Evolutionary conservation across 164 flowering plant species (phyloP), one percentile per base, ranked within the genome.

Genomic region (Nymphaea thermarum): DNA sequence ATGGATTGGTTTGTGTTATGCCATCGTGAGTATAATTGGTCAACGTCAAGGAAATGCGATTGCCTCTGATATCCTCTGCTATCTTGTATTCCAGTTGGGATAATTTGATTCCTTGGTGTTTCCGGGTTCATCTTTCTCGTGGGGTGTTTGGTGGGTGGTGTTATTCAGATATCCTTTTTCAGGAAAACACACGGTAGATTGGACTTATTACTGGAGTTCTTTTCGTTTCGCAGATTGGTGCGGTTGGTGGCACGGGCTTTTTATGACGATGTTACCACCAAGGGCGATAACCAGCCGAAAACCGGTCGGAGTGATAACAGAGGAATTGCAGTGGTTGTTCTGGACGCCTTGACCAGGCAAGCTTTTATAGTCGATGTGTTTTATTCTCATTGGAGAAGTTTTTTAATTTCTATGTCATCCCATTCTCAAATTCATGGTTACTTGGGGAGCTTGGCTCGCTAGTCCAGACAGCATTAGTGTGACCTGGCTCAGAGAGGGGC

Each of bases 271-370:
- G 70, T 80, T 6, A 75, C 82, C 0, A 76, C 76, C 51, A 82
- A 82, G 80, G 88, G 85, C 4, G 87, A 79, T 25, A 83, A 78
- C 76, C 96, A 88, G 79, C 92, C 86, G 2, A 91, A 88, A 76
- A 78, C 79, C 4, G 93, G 87, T 43, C 76, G 96, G 65, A 83
- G 96, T 47, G 99, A 91, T 61, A 94, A 91, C 68, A 74, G 96
- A 59, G 98, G 99, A 64, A 87, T 91, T 72, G 99, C 94, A 11
- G 99, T 94, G 0, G 96, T 94, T 17, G 84, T 91, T 42, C 99
- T 91, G 17, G 98, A 94, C 61, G 94, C 99, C 10, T 90, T 94
- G 43, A 90, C 99, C 0, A 89, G 96, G 98, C 88, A 51, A 16
- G 12, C 64, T 25, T 3, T 18, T 7, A 15, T 45, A 0, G 67